Percentiles rank a stretch among this genome's conserved stretches.
Evolutionary conservation across 2,329 filamentous ascomycete genomes (phyloP).

Genomic region (Neonectria coccinea): DNA sequence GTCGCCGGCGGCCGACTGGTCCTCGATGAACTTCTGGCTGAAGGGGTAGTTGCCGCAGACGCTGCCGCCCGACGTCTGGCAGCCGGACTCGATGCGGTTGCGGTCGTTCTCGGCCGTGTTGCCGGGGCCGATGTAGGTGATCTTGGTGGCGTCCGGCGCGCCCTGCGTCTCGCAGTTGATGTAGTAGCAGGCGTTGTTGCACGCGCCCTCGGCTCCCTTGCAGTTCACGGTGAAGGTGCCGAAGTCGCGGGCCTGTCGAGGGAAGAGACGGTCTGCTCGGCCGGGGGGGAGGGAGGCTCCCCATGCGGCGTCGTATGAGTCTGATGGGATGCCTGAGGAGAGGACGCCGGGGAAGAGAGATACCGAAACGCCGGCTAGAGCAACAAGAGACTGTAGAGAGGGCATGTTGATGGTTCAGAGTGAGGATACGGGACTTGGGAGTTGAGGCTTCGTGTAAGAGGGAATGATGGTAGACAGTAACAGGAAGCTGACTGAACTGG

Average conservation of each 20-base stretch:
- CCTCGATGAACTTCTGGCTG: neutral
- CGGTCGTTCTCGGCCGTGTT: neutral
- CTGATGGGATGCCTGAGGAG: neutral
- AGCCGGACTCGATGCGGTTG: neutral
- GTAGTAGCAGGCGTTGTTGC: neutral
- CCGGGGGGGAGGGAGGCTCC: neutral
- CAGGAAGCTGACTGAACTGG: neutral
- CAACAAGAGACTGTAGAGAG: neutral
- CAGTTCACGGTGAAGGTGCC: neutral
- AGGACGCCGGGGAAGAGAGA: neutral
- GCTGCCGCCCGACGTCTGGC: neutral
- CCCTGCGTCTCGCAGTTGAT: neutral
- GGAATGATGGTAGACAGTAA: neutral
- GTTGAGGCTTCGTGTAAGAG: neutral
- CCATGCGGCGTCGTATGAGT: neutral
- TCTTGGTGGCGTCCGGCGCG: neutral
- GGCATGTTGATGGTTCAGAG: neutral
- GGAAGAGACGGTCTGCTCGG: neutral
- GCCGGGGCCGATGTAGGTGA: neutral
- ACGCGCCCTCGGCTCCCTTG: neutral
- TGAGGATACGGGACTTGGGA: neutral
- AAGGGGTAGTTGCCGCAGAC: neutral
- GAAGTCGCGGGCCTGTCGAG: neutral
- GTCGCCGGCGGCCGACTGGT: neutral
- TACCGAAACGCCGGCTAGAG: neutral